Evolutionary conservation across 148 eudicot species (phyloP).

Genomic region (Rhododendron vialii): DNA sequence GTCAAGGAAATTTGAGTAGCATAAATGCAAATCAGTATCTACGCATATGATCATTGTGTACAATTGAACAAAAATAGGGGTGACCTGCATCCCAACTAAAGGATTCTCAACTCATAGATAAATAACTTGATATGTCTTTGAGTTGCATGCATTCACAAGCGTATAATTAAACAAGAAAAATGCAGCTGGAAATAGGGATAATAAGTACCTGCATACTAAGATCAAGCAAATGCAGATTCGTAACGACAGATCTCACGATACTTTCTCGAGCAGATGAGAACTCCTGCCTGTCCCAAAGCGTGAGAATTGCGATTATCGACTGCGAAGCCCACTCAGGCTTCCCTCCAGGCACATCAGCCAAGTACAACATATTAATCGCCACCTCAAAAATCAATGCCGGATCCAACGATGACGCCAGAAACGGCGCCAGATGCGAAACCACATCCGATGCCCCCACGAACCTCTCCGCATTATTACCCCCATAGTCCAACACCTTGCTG

Average conservation of each 20-base stretch:
- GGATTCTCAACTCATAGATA: neutral
- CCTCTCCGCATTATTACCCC: conserved; percentile 60
- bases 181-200: neutral
- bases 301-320: conserved; percentile 81
- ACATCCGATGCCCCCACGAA: conserved; percentile 94
- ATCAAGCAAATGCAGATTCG: conserved; percentile 89
- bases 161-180: neutral
- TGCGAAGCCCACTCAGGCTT: conserved; percentile 98
- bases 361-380: conserved; percentile 83
- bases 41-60: neutral
- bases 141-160: neutral
- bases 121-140: neutral
- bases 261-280: conserved; percentile 93
- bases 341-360: conserved; percentile 99
- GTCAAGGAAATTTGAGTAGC: neutral
- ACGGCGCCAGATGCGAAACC: conserved; percentile 89
- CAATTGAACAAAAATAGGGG: neutral
- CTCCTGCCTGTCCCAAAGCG: conserved; percentile 99
- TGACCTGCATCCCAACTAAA: neutral
- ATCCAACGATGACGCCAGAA: conserved; percentile 68
- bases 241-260: conserved; percentile 95
- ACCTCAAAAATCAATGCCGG: conserved; percentile 95
- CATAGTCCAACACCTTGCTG: conserved; percentile 27
- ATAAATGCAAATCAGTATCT: neutral
- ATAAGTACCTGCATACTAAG: conserved; percentile 88